Conservation (phyloP, 192 early-diverging fungal genomes). For the Neocallimastix lanati region DNA sequence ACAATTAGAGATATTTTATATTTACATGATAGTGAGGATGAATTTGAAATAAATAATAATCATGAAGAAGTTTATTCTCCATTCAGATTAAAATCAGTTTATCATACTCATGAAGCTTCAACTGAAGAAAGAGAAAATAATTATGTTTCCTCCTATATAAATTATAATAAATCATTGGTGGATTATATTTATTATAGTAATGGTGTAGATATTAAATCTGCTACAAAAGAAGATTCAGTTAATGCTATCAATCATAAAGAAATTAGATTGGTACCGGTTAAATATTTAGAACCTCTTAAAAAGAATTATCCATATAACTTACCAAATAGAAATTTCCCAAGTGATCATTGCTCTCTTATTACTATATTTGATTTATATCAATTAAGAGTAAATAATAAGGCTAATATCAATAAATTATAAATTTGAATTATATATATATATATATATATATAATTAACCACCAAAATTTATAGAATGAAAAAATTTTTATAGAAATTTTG, state of each 20-base stretch:
- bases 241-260: background rate
- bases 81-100: background rate
- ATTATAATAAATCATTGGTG: background rate
- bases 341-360: background rate
- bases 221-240: background rate
- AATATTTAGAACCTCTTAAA: background rate
- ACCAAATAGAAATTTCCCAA: background rate
- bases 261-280: background rate
- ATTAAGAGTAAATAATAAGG: background rate
- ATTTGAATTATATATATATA: background rate
- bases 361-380: background rate
- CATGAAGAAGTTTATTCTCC: background rate
- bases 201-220: background rate
- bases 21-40: background rate
- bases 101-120: background rate
- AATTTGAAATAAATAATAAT: background rate
- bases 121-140: background rate
- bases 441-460: no score
- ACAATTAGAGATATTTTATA: background rate
- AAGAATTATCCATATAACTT: background rate
- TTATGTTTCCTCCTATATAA: background rate
- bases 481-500: no score
- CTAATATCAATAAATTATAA: background rate
- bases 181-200: background rate
- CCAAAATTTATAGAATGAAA: no score